Evolutionary conservation across 352 stramenopile genomes (phyloP).

Genomic region (Phytophthora hybrid): DNA sequence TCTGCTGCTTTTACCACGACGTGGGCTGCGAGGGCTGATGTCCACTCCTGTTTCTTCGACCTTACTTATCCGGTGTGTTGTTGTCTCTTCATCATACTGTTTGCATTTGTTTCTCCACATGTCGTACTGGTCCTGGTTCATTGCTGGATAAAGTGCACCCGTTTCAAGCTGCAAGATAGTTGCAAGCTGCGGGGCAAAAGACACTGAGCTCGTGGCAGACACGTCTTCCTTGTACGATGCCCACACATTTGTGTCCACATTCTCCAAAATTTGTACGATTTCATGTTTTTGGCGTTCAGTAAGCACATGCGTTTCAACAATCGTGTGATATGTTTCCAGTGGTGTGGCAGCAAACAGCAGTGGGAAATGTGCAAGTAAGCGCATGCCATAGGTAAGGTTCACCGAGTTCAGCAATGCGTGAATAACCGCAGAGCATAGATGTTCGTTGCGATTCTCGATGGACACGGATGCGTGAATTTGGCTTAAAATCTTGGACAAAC

Average conservation of each 20-base stretch:
- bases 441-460: slow-evolving; percentile 54
- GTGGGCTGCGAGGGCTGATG: slow-evolving; percentile 19
- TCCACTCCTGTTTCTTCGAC: slow-evolving; percentile 11
- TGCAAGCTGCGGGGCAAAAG: slow-evolving; percentile 74
- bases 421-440: slow-evolving; percentile 67
- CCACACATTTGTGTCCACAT: slow-evolving; percentile 86
- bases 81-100: slow-evolving; percentile 56
- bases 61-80: slow-evolving; percentile 22
- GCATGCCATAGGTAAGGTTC: slow-evolving; percentile 63
- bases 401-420: slow-evolving; percentile 75
- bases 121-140: slow-evolving; percentile 59
- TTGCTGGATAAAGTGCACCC: slow-evolving; percentile 42
- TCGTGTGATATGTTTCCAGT: slow-evolving; percentile 80
- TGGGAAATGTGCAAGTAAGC: slow-evolving; percentile 65
- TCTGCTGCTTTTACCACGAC: slow-evolving; percentile 16
- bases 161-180: slow-evolving; percentile 78
- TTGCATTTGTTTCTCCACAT: slow-evolving; percentile 64
- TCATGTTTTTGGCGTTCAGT: slow-evolving; percentile 72
- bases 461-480: slow-evolving; percentile 58
- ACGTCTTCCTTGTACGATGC: slow-evolving; percentile 78
- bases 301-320: slow-evolving; percentile 77
- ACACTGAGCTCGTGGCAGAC: slow-evolving; percentile 50
- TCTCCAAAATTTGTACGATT: slow-evolving; percentile 78
- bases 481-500: slow-evolving; percentile 55
- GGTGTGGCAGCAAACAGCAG: slow-evolving; percentile 71